These are phyloP conservation scores for Tetrahymena thermophila DNA, from an alignment of 73 alveolate genomes.

Conservation along the genomic window DNA sequence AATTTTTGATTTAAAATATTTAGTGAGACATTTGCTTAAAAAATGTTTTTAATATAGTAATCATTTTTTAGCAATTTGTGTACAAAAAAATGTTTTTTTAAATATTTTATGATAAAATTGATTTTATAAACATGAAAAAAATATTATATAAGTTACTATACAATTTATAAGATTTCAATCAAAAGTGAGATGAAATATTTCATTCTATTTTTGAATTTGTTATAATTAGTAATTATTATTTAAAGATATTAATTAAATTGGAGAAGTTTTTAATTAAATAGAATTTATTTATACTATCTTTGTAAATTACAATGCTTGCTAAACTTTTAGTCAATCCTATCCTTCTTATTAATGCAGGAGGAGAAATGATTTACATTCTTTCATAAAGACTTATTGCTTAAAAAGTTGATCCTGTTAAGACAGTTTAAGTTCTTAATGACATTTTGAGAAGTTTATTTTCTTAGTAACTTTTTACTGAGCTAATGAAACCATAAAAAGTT, in stretches of 20 bases:
- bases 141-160: too few relatives aligned
- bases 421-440: slow-evolving; percentile 47
- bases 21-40: too few relatives aligned
- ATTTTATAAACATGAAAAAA: too few relatives aligned
- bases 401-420: slow-evolving; percentile 41
- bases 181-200: too few relatives aligned
- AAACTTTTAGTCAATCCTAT: not conserved
- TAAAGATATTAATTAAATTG: not conserved
- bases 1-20: too few relatives aligned
- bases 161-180: too few relatives aligned
- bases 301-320: not conserved
- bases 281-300: not conserved
- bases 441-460: slow-evolving; percentile 38
- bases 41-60: too few relatives aligned
- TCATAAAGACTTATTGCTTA: slow-evolving; percentile 57
- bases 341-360: slow-evolving; percentile 39
- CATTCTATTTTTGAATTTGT: too few relatives aligned
- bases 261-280: not conserved
- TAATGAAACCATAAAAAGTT: slow-evolving; percentile 42
- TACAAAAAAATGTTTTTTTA: too few relatives aligned
- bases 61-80: too few relatives aligned
- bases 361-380: slow-evolving; percentile 59
- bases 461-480: slow-evolving; percentile 42
- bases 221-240: too few relatives aligned
- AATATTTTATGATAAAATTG: too few relatives aligned